Evolutionary conservation across 192 early-diverging fungal genomes (phyloP).

Genomic region (Phlyctochytrium planicorne): DNA sequence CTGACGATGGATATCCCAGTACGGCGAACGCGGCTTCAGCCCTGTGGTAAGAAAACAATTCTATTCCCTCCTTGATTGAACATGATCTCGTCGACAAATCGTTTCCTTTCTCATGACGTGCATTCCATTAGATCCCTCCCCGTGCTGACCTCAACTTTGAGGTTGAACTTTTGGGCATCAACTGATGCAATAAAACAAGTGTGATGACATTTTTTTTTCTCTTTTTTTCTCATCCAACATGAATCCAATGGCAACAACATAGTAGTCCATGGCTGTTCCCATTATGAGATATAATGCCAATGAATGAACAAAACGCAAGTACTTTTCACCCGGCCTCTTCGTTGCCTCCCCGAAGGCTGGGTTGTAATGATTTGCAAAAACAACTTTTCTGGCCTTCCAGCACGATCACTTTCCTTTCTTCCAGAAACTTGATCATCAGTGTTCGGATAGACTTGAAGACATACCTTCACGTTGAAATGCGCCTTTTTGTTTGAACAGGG

Average conservation of each 20-base stretch:
- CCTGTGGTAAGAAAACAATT: constrained; percentile 32
- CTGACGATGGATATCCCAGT: constrained; percentile 25
- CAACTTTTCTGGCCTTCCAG: no score
- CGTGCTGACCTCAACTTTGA: constrained; percentile 82
- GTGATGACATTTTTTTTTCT: background rate
- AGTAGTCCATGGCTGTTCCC: no score
- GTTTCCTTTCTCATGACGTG: no score
- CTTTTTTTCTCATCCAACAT: background rate
- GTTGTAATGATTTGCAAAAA: background rate
- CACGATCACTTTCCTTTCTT: no score
- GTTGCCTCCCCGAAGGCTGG: background rate
- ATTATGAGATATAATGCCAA: no score
- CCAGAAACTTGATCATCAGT: no score
- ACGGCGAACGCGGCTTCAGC: constrained; percentile 74
- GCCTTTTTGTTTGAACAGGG: no score
- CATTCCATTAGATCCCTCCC: constrained; percentile 85
- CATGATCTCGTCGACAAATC: background rate
- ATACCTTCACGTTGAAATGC: no score
- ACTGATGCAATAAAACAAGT: background rate
- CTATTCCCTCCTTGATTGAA: background rate
- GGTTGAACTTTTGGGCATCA: constrained; percentile 45
- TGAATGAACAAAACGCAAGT: no score
- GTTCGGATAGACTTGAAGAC: no score
- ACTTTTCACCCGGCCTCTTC: background rate
- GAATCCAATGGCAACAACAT: background rate